Conservation (phyloP, 2,329 filamentous ascomycete genomes). For the Epichloe baconii region DNA sequence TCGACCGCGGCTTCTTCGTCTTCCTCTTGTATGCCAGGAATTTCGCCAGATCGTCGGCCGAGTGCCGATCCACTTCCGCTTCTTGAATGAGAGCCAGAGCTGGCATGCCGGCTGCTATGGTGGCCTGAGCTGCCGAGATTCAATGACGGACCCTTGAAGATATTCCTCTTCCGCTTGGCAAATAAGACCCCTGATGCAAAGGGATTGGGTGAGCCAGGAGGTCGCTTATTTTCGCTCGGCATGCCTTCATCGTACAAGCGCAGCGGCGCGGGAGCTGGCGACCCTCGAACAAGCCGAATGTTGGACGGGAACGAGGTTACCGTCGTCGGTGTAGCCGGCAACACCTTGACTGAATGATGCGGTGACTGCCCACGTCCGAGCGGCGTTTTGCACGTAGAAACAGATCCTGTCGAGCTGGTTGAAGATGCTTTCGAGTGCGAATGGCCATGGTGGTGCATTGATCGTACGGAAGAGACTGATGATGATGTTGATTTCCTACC, state of each 20-base stretch:
- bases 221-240: constrained; percentile 24
- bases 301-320: constrained; percentile 65
- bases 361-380: constrained; percentile 57
- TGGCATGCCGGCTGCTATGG: constrained; percentile 25
- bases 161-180: constrained; percentile 64
- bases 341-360: constrained; percentile 86
- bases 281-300: constrained; percentile 63
- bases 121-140: constrained; percentile 32
- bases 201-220: constrained; percentile 43
- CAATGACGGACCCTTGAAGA: constrained; percentile 70
- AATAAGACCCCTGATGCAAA: constrained; percentile 56
- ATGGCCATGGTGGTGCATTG: constrained; percentile 75
- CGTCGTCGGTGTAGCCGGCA: constrained; percentile 79
- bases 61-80: constrained; percentile 50
- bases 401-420: constrained; percentile 68
- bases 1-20: constrained; percentile 38
- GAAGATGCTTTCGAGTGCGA: constrained; percentile 91
- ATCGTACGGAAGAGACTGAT: constrained; percentile 84
- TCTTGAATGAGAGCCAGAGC: constrained; percentile 32
- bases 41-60: constrained; percentile 58
- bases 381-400: constrained; percentile 56
- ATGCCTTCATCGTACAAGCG: constrained; percentile 46
- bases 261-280: constrained; percentile 36
- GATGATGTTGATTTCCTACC: constrained; percentile 94
- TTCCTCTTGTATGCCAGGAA: constrained; percentile 52